phyloP scores from a whole-genome alignment of 169 alveolate genomes.

The Toxoplasma gondii region DNA sequence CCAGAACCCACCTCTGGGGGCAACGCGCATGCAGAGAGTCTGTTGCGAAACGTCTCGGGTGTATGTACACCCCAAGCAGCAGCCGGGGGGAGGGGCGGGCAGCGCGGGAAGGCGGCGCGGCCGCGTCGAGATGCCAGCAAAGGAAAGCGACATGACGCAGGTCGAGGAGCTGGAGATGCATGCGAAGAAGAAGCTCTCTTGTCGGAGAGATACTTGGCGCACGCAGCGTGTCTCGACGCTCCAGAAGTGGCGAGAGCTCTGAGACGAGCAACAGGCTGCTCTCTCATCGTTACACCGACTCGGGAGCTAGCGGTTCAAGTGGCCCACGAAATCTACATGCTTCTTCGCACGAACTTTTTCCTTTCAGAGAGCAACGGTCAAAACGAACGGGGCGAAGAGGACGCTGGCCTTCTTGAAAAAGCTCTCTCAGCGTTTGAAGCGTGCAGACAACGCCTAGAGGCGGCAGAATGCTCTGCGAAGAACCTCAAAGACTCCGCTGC shows the following conservation, averaged over 20 bases:
- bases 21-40: background rate
- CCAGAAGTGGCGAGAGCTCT: constrained; percentile 1
- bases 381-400: background rate
- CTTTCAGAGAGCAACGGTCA: background rate
- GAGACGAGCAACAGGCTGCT: constrained; percentile 46
- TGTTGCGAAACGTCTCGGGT: background rate
- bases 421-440: background rate
- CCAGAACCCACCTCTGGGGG: constrained; percentile 80
- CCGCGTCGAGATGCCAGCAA: background rate
- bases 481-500: background rate
- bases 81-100: background rate
- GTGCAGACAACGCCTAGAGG: background rate
- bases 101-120: background rate
- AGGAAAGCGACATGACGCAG: background rate
- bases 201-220: background rate
- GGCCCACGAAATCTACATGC: background rate
- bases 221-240: constrained; percentile 16
- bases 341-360: background rate
- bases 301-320: constrained; percentile 90
- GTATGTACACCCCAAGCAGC: background rate
- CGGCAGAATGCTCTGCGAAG: background rate
- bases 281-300: constrained; percentile 84
- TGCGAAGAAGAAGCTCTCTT: background rate
- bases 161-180: background rate
- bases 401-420: background rate